Base-by-base conservation (phyloP, 805 yeast species). In the Candida golubevii region DNA sequence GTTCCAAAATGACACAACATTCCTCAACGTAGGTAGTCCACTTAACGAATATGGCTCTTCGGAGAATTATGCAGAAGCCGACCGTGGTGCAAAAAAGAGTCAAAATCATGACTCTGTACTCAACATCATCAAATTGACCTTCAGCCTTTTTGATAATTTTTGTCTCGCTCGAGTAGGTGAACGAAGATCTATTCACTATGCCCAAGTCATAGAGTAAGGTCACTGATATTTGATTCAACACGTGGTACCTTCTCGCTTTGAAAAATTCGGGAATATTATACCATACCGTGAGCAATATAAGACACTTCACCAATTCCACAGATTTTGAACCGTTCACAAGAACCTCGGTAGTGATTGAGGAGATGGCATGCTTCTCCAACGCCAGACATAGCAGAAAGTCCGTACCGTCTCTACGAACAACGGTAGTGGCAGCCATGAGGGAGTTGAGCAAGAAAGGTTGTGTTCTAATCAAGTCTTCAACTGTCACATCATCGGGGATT, bases 181-280 rank as follows among this genome's bases (percentile, higher is more conserved):
- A 57, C 3, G 55, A 35, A 13, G 79, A 72, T 36, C 78, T 58
- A 26, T 83, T 78, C 23, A 79, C 78, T 6, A 88, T 72, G 0
- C 95, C 95, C 42, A 89, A 64, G 60, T 89, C 97, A 54, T 80
- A 83, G 1, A 85, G 74, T 62, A 89, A 69, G 4, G 84, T 71
- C 11, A 83, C 78, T 41, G 89, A 80, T 18, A 87, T 67, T 11
- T 78, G 69, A 43, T 80, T 78, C 50, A 87, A 73, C 41, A 88
- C 67, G 58, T 86, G 93, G 51, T 83, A 82, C 38, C 95, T 77
- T 45, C 95, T 78, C 54, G 85, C 85, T 50, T 82, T 85, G 51
- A 86, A 85, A 53, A 86, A 69, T 61, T 88, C 96, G 0, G 96
- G 86, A 4, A 87, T 78, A 51, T 85, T 86, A 59, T 88, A 88